Evolutionary conservation across 371 early-diverging fungal species (phyloP).

Genomic region (Haplosporangium sp.): DNA sequence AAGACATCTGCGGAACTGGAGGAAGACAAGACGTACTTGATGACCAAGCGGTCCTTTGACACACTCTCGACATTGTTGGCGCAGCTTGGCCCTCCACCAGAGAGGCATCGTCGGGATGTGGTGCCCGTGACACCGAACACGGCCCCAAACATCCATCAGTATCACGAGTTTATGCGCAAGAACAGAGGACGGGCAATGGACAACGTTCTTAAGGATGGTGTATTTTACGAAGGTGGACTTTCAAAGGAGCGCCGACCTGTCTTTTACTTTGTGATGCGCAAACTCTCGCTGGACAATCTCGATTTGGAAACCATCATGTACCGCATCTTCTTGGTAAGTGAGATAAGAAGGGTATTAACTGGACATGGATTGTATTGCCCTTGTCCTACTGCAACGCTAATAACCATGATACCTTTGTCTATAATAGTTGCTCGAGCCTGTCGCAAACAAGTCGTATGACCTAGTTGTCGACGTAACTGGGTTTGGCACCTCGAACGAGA

Average conservation of each 20-base stretch:
- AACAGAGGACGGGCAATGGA: slow-evolving; percentile 77
- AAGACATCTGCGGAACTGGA: slow-evolving; percentile 50
- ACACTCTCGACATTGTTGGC: slow-evolving; percentile 85
- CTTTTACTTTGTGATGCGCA: slow-evolving; percentile 85
- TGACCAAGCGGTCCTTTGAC: slow-evolving; percentile 69
- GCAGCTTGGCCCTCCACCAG: slow-evolving; percentile 86
- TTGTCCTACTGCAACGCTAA: slow-evolving; percentile 1
- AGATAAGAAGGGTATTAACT: neutral
- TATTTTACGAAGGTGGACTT: slow-evolving; percentile 84
- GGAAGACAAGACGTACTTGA: slow-evolving; percentile 52
- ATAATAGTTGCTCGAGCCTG: slow-evolving; percentile 65
- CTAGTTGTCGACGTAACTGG: slow-evolving; percentile 86
- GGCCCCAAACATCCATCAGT: slow-evolving; percentile 67
- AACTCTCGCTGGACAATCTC: slow-evolving; percentile 77
- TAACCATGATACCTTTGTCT: neutral
- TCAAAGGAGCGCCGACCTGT: slow-evolving; percentile 85
- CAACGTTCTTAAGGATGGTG: slow-evolving; percentile 69
- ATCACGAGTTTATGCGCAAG: slow-evolving; percentile 84
- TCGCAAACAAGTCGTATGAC: slow-evolving; percentile 74
- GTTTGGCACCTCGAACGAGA: slow-evolving; percentile 85
- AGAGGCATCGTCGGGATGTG: slow-evolving; percentile 62
- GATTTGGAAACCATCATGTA: slow-evolving; percentile 88
- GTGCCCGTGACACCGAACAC: slow-evolving; percentile 63
- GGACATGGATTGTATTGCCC: slow-evolving; percentile 13
- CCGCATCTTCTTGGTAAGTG: slow-evolving; percentile 74